phyloP scores from a whole-genome alignment of 208 protist genomes.

The Trichomonas tenax region DNA sequence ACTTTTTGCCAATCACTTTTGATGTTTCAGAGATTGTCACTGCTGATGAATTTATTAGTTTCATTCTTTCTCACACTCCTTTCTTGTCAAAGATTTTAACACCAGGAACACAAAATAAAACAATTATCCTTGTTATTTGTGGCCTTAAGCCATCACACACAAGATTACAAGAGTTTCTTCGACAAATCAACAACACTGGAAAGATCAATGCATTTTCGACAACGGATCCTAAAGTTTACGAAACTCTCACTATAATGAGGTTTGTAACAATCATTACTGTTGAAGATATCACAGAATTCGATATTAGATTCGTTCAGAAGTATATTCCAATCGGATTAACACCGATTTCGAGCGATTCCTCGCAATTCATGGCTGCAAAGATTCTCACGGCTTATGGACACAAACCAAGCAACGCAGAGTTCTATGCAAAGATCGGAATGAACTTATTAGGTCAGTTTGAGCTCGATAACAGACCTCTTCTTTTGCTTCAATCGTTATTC shows the following conservation, averaged over 20 bases:
- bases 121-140: not conserved
- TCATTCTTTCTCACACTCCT: not conserved
- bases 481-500: not conserved
- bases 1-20: not conserved
- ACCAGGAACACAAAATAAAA: not conserved
- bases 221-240: slow-evolving; percentile 5
- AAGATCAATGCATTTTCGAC: not conserved
- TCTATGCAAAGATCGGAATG: not conserved
- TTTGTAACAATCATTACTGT: not conserved
- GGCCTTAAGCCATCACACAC: not conserved
- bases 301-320: not conserved
- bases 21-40: not conserved
- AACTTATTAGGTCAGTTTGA: not conserved
- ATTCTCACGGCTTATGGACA: not conserved
- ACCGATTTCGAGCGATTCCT: not conserved
- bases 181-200: not conserved
- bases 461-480: not conserved
- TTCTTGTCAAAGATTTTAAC: not conserved
- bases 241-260: not conserved
- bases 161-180: not conserved
- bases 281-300: not conserved
- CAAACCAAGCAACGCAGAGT: not conserved
- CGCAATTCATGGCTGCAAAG: not conserved
- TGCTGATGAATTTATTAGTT: not conserved
- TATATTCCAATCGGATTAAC: not conserved